These are phyloP conservation scores for Fusarium graminum DNA, from an alignment of 2,329 filamentous ascomycete genomes.

Conservation along the genomic window DNA sequence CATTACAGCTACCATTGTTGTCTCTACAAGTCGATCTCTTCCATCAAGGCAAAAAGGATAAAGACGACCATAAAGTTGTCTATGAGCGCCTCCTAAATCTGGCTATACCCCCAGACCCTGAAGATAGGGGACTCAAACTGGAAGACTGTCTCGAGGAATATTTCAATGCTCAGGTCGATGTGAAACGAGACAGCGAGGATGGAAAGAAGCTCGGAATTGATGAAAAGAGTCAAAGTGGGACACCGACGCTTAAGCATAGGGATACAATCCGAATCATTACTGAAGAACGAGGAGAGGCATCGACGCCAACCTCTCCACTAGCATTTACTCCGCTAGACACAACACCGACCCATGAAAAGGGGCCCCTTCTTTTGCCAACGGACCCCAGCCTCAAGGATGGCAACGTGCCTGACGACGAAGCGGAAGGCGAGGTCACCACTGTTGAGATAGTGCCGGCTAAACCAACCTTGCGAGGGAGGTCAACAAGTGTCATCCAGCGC, in stretches of 20 bases:
- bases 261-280: constrained; percentile 54
- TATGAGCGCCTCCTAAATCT: constrained; percentile 92
- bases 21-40: constrained; percentile 95
- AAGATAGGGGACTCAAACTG: constrained; percentile 78
- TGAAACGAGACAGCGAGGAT: constrained; percentile 77
- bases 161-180: constrained; percentile 94
- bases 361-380: constrained; percentile 1
- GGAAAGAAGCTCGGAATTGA: constrained; percentile 60
- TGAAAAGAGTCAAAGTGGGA: constrained; percentile 45
- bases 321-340: constrained; percentile 47
- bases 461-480: constrained; percentile 59
- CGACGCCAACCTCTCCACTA: constrained; percentile 53
- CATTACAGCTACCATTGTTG: constrained; percentile 85
- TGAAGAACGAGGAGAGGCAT: constrained; percentile 51
- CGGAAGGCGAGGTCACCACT: constrained; percentile 36
- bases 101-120: constrained; percentile 82
- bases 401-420: constrained; percentile 31
- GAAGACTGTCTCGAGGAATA: constrained; percentile 95
- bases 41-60: constrained; percentile 86
- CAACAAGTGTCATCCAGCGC: constrained; percentile 73
- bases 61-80: constrained; percentile 93
- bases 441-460: constrained; percentile 49
- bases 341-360: constrained; percentile 37
- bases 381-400: constrained; percentile 22
- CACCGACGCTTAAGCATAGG: constrained; percentile 48